phyloP scores from a whole-genome alignment of 306 rosid species.

The Lathyrus tuberosus region DNA sequence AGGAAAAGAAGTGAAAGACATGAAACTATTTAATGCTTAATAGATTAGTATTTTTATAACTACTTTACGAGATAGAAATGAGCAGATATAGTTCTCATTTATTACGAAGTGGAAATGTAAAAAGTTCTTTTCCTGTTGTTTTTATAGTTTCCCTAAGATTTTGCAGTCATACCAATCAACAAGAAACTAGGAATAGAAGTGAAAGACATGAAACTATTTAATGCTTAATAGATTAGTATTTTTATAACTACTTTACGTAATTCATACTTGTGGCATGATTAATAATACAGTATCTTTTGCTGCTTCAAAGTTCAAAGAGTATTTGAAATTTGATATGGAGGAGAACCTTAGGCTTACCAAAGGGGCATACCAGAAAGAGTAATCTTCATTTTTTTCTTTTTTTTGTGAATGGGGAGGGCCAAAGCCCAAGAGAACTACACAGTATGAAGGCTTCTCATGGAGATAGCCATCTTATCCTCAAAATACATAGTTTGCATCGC shows the following conservation, averaged over 20 bases:
- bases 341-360: constrained; percentile 1
- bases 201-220: constrained; percentile 19
- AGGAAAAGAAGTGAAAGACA: constrained; percentile 18
- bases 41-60: background rate
- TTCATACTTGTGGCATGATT: constrained; percentile 10
- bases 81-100: background rate
- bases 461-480: too few species aligned
- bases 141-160: constrained; percentile 5
- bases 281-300: background rate
- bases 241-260: background rate
- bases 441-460: too few species aligned
- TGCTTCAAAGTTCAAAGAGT: constrained; percentile 13
- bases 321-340: constrained; percentile 15
- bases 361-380: background rate
- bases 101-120: background rate
- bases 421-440: too few species aligned
- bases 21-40: constrained; percentile 6
- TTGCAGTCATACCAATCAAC: constrained; percentile 13
- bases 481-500: too few species aligned
- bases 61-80: background rate
- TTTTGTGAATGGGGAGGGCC: too few species aligned
- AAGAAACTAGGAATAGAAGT: constrained; percentile 9
- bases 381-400: background rate
- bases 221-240: background rate
- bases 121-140: background rate